A percentile compares a stretch with the other conserved stretches of the same genome.
These are phyloP conservation scores for Suillus ampliporus DNA, from an alignment of 768 basidiomycete genomes.

Conservation along the genomic window DNA sequence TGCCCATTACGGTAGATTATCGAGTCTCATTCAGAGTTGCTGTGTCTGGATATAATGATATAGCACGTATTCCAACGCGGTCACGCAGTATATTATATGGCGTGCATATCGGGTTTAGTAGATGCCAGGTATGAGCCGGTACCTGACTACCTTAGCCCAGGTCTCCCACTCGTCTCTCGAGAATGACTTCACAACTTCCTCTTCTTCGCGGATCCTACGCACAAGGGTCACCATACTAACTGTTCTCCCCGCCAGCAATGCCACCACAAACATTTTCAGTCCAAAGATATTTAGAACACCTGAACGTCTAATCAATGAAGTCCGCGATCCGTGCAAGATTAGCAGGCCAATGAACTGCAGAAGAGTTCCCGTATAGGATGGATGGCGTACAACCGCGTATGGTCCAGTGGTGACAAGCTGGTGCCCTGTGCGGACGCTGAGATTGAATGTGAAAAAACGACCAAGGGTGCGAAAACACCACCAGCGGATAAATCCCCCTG, in stretches of 20 bases:
- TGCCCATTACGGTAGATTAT: too few species aligned
- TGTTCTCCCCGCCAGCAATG: not conserved
- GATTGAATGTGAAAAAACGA: conserved; percentile 46
- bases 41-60: too few species aligned
- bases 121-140: not conserved
- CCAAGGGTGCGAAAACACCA: conserved; percentile 45
- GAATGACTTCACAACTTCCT: not conserved
- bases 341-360: conserved; percentile 9
- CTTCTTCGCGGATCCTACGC: not conserved
- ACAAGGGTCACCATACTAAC: not conserved
- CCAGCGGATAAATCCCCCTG: conserved; percentile 37
- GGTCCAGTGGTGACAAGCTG: conserved; percentile 22
- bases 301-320: conserved; percentile 14
- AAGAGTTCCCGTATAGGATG: conserved; percentile 17
- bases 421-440: conserved; percentile 24
- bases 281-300: conserved; percentile 3
- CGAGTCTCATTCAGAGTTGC: not conserved
- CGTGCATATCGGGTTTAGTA: not conserved
- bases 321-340: not conserved
- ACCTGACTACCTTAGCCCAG: not conserved
- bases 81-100: not conserved
- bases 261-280: not conserved
- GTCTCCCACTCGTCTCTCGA: not conserved
- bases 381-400: conserved; percentile 19
- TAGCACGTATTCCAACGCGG: not conserved